Base-by-base conservation (phyloP, 2,329 filamentous ascomycete genomes). In the Hymenoscyphus occultus region DNA sequence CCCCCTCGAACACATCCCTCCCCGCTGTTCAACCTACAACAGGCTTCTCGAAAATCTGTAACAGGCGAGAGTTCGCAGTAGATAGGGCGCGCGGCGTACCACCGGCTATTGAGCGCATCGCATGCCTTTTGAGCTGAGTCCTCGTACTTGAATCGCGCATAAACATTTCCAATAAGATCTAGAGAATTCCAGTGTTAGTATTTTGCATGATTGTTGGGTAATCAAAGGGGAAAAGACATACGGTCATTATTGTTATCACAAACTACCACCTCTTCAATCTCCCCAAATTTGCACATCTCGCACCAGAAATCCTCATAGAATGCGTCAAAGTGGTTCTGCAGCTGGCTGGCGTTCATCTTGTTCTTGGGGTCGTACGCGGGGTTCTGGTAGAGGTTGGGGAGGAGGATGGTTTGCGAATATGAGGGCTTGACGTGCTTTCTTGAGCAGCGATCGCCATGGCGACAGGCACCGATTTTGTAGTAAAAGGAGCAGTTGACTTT, bases 231-330 rank as follows among this genome's bases (percentile, higher is more conserved):
- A 39, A n/a, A 39, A 39, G 32, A 60, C 56, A 58, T 64, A 59
- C 63, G 62, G 40, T 61, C 59, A 51, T 61, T 99, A 80, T 98
- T 98, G 80, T 99, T 99, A 82, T 99, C 95, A 80, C 95, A 99
- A 2, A 99, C 94, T 13, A 99, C 95, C 13, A 99, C 86, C 81
- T 99, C 95, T 81, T 99, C 95, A 42, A 98, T 84, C 80, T 98
- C 92, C 72, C 95, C 95, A 78, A 96, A 99, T 81, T 96, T 93
- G 89, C 95, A 98, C 83, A 99, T 92, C 86, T 99, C 95, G 82
- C 94, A 98, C 94, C 95, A 99, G 71, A 99, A 93, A 78, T 99
- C 95, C 82, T 99, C 95, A 84, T 99, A 99, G 80, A 99, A 99
- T 75, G 95, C 95, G 80, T 99, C 95, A 77, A 99, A 99, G 85